phyloP scores from a whole-genome alignment of 495 filamentous ascomycete genomes.

The Poronia punctata region DNA sequence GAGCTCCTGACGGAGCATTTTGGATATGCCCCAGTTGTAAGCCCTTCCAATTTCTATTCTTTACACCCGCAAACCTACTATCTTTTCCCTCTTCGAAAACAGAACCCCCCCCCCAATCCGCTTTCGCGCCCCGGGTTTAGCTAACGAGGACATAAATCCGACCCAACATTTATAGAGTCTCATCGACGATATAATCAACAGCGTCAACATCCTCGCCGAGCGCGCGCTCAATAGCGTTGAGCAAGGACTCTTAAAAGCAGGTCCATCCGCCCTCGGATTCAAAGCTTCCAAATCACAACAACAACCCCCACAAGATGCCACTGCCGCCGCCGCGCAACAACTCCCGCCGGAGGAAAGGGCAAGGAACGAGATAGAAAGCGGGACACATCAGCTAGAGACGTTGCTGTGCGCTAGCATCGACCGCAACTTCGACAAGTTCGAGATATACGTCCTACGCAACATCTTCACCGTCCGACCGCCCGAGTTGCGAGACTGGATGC shows the following conservation, averaged over 20 bases:
- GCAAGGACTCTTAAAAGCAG: constrained; percentile 62
- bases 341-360: constrained; percentile 48
- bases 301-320: constrained; percentile 45
- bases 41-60: too few species aligned
- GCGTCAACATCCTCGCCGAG: constrained; percentile 83
- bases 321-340: constrained; percentile 43
- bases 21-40: constrained; percentile 84
- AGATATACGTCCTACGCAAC: constrained; percentile 85
- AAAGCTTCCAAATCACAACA: constrained; percentile 27
- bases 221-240: constrained; percentile 79
- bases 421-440: constrained; percentile 94
- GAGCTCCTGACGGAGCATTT: constrained; percentile 93
- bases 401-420: constrained; percentile 91
- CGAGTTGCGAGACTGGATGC: constrained; percentile 68
- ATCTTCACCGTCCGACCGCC: constrained; percentile 66
- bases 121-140: too few species aligned
- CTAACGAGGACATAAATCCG: too few species aligned
- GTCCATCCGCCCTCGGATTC: constrained; percentile 74
- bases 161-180: constrained; percentile 55
- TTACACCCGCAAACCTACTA: too few species aligned
- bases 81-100: too few species aligned
- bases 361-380: constrained; percentile 77
- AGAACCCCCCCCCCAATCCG: too few species aligned
- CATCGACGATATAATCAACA: constrained; percentile 96
- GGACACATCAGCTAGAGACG: constrained; percentile 87